Evolutionary conservation across 805 yeast genomes (phyloP).

Genomic region (Cyberlindnera lachancei): DNA sequence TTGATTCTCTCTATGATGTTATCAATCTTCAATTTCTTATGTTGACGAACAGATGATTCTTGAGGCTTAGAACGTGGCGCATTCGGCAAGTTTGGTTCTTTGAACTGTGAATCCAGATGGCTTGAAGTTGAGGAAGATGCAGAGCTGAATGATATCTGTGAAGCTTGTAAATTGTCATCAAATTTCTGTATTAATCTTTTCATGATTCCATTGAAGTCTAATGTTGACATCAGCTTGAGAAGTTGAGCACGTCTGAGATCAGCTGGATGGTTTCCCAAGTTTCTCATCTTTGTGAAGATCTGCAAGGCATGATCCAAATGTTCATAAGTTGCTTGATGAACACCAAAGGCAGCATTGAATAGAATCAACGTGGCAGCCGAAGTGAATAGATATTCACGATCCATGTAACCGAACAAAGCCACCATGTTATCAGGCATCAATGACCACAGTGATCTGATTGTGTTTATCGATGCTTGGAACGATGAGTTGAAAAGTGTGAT

Average conservation of each 20-base stretch:
- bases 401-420: conserved; percentile 85
- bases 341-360: conserved; percentile 75
- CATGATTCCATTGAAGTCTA: conserved; percentile 67
- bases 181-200: conserved; percentile 47
- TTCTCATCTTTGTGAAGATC: conserved; percentile 68
- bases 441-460: conserved; percentile 68
- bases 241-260: conserved; percentile 67
- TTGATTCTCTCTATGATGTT: conserved; percentile 10
- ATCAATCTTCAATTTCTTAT: conserved; percentile 12
- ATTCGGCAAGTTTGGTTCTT: not conserved
- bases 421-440: conserved; percentile 71
- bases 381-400: conserved; percentile 71
- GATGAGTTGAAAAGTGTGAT: conserved; percentile 68
- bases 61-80: conserved; percentile 1
- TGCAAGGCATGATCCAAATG: conserved; percentile 67
- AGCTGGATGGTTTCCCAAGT: conserved; percentile 75
- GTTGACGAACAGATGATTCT: conserved; percentile 12
- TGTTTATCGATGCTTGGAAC: conserved; percentile 73
- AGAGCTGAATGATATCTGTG: conserved; percentile 9
- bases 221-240: conserved; percentile 51
- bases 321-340: conserved; percentile 64
- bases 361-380: conserved; percentile 67
- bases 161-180: conserved; percentile 31
- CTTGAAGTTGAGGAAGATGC: not conserved
- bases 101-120: not conserved